phyloP scores from a whole-genome alignment of 139 green algal species.

The Desmodesmus armatus region DNA sequence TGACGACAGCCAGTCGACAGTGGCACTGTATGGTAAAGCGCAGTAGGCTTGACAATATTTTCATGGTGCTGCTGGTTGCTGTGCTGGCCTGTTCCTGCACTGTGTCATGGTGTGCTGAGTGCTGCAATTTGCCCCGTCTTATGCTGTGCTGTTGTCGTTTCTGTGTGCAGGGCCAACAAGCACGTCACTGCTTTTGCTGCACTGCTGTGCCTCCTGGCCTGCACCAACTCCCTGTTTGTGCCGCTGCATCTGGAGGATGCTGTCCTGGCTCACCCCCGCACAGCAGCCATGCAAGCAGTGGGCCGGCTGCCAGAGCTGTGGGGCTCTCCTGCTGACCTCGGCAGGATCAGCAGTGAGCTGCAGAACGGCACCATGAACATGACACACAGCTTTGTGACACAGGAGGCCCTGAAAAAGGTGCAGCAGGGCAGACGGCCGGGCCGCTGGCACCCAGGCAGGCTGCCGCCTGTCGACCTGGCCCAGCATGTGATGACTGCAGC shows the following conservation, averaged over 20 bases:
- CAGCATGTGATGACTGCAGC: no score
- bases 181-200: conserved; percentile 67
- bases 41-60: no score
- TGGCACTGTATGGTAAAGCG: no score
- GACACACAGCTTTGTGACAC: not conserved
- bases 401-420: not conserved
- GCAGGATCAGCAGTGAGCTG: not conserved
- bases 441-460: no score
- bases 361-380: not conserved
- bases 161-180: conserved; percentile 66
- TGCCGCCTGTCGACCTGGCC: no score
- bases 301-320: not conserved
- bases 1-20: no score
- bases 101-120: no score
- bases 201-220: conserved; percentile 63
- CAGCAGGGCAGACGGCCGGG: no score
- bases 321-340: no score
- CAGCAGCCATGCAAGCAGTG: not conserved
- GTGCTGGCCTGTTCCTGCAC: no score
- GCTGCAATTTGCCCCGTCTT: no score
- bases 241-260: conserved; percentile 71
- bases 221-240: conserved; percentile 74
- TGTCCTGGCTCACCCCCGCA: conserved; percentile 19
- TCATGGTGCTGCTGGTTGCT: no score
- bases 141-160: not conserved